Evolutionary conservation across 768 basidiomycete species (phyloP), one percentile per base, ranked within the genome.

Genomic region (Phylloporus sp.): DNA sequence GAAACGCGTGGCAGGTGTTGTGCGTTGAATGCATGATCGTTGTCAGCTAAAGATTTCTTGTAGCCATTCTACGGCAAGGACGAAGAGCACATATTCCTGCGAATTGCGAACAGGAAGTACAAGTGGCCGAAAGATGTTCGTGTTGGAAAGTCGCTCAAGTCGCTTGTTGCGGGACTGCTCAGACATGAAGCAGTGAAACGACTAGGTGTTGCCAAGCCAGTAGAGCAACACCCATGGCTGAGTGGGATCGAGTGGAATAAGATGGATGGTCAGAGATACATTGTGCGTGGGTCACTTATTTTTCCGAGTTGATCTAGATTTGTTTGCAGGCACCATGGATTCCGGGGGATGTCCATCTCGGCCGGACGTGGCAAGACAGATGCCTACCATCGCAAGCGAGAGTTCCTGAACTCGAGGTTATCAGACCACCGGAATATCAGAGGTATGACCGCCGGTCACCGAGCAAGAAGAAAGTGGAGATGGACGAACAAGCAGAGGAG

Each of bases 151-250:
- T 65, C 70, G 8, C 68, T 80, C 48, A 73, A 73, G 57, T 68
- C 72, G 22, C 56, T 84, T 18, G 68, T 82, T 6, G 55, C 63
- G 4, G 62, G 64, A 5, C 72, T 84, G 16, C 66, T 82, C 44
- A 65, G 62, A 0, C 54, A 68, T 3, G 61, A 76, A 32, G 61
- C 74, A 0, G 46, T 59, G 12, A 28, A 71, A 36, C 73, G 82
- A 24, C 59, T 80, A 8, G 80, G 77, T 20, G 60, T 62, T 5
- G 56, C 61, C 0, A 70, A 64, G 28, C 60, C 65, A 22, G 70
- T 81, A 8, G 62, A 62, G 36, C 49, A 57, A 6, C 78, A 82
- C 49, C 65, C 71, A 2, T 84, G 78, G 77, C 57, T 83, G 38
- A 53, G 56, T 5, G 62, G 66, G 20, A 65, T 84, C 12, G 70